phyloP scores from a whole-genome alignment of 805 yeast genomes.

The Nakazawaea holstii region DNA sequence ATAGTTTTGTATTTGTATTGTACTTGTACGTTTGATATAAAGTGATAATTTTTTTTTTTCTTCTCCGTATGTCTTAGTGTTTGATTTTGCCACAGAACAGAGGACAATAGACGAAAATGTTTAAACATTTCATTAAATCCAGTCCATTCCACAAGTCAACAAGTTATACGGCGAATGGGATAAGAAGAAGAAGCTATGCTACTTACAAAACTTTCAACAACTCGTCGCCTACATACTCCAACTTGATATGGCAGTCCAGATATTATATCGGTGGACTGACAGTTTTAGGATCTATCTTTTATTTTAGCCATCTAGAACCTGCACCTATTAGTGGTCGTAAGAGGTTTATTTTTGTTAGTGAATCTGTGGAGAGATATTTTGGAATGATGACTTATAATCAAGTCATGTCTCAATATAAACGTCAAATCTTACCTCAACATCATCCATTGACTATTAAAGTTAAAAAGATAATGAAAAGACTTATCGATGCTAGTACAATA shows the following conservation, averaged over 20 bases:
- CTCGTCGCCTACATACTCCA: slow-evolving; percentile 2
- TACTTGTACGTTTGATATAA: not conserved
- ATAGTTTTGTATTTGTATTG: not conserved
- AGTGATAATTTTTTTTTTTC: not conserved
- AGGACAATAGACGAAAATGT: not conserved
- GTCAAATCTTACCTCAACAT: slow-evolving; percentile 49
- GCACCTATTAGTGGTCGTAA: slow-evolving; percentile 78
- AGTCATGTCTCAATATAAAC: slow-evolving; percentile 47
- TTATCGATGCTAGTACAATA: slow-evolving; percentile 51
- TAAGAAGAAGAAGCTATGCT: slow-evolving; percentile 22
- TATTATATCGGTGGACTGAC: slow-evolving; percentile 20
- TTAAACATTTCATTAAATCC: not conserved
- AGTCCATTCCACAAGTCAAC: too few species aligned
- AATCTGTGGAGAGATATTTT: slow-evolving; percentile 52
- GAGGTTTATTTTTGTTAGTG: slow-evolving; percentile 69
- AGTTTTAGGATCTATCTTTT: slow-evolving; percentile 30
- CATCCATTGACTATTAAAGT: slow-evolving; percentile 60
- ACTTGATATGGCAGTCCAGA: not conserved
- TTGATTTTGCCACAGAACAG: too few species aligned
- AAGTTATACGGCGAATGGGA: too few species aligned
- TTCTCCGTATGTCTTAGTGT: not conserved
- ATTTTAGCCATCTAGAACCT: slow-evolving; percentile 55
- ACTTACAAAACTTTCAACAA: slow-evolving; percentile 32
- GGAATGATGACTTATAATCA: slow-evolving; percentile 64
- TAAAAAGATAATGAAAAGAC: slow-evolving; percentile 52